Conservation (phyloP, 495 filamentous ascomycete genomes). For the Penicillium crystallinum region DNA sequence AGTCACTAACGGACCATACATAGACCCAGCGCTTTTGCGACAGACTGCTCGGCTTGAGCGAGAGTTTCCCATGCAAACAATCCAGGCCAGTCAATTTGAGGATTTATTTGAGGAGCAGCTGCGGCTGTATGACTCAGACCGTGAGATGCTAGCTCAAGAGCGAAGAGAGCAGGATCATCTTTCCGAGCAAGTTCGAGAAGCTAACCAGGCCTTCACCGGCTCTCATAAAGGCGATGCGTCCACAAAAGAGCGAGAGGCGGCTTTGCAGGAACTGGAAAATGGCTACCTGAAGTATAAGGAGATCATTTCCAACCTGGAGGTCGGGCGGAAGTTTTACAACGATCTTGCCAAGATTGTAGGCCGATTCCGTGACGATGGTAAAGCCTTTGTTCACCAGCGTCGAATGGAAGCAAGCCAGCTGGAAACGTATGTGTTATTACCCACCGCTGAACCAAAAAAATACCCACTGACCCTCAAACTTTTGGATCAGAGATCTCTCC, state of each 20-base stretch:
- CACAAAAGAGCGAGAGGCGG: constrained; percentile 74
- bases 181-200: constrained; percentile 58
- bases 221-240: constrained; percentile 67
- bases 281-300: constrained; percentile 95
- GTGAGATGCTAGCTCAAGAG: constrained; percentile 65
- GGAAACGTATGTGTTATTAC: constrained; percentile 52
- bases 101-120: constrained; percentile 81
- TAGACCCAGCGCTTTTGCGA: constrained; percentile 64
- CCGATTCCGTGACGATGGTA: constrained; percentile 70
- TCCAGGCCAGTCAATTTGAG: constrained; percentile 86
- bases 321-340: constrained; percentile 93
- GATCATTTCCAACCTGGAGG: constrained; percentile 81
- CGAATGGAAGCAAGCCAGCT: constrained; percentile 74
- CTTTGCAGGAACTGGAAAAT: constrained; percentile 83
- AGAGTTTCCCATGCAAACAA: constrained; percentile 73
- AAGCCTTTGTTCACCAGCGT: constrained; percentile 72
- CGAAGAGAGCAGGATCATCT: constrained; percentile 70
- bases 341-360: constrained; percentile 81
- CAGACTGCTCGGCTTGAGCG: constrained; percentile 84
- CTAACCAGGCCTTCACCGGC: constrained; percentile 69
- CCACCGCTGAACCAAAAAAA: not conserved
- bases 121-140: constrained; percentile 70
- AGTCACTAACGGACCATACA: not conserved
- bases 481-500: constrained; percentile 50
- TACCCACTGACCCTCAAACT: constrained; percentile 10